Evolutionary conservation across 768 basidiomycete species (phyloP), one percentile per base, ranked within the genome.

Genomic region (Rickenella mellea): DNA sequence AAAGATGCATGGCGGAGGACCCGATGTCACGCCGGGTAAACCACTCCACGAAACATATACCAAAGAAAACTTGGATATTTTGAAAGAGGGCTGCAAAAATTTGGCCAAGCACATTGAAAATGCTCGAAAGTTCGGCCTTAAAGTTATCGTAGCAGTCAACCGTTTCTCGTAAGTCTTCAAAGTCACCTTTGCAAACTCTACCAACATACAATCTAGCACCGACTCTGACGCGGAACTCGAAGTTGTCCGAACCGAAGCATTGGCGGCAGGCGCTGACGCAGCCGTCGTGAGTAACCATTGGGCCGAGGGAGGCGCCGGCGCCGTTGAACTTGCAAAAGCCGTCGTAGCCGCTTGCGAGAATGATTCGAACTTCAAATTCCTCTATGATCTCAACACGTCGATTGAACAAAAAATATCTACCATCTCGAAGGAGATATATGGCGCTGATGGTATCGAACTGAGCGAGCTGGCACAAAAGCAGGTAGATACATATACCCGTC

Each of bases 1-100:
- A 47, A 99, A 98, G 74, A 99, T 99, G 94, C 94, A 99, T 59
- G 94, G 94, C 31, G 94, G 94, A 46, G 96, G 87, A 45, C 94
- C 94, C 5, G 92, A 96, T 20, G 93, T 98, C 41, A 86, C 87
- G 2, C 94, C 94, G 21, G 94, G 94, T 39, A 97, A 96, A 61
- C 76, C 93, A 19, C 74, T 98, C 30, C 83, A 86, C 50, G 88
- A 88, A 36, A 91, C 88, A 31, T 99, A 99, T 62, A 89, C 87
- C 46, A 83, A 85, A 58, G 94, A 98, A 66, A 80, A 97, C 57
- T 73, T 97, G 39, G 82, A 82, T 45, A 87, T 79, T 9, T 79
- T 99, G 42, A 80, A 80, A 60, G 84, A 87, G 58, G 94, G 94
- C 27, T 91, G 86, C 68, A 80, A 85, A 64, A 99, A 99, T 67